Conservation (phyloP, 768 basidiomycete genomes). For the Dentipellis sp. region DNA sequence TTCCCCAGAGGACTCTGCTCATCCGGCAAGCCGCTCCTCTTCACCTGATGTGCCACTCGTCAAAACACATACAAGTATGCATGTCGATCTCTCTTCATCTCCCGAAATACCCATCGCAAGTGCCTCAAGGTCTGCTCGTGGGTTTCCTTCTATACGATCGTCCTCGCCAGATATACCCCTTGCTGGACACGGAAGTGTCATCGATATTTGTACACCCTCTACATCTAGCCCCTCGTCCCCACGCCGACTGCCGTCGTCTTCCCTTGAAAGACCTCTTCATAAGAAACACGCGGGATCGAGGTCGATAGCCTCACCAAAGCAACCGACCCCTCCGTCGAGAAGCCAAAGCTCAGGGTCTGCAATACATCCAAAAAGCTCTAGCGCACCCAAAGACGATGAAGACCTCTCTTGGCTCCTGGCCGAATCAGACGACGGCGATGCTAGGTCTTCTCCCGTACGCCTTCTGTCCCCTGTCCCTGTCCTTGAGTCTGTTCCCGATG, state of each 20-base stretch:
- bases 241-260: neutral
- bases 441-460: neutral
- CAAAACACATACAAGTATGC: neutral
- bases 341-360: neutral
- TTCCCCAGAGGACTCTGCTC: neutral
- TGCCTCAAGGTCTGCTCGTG: neutral
- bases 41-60: neutral
- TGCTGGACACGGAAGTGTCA: conserved; percentile 7
- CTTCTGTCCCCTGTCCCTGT: neutral
- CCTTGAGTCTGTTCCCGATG: neutral
- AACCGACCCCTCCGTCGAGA: neutral
- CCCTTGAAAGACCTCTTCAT: neutral
- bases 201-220: conserved; percentile 12
- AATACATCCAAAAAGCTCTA: neutral
- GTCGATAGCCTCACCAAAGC: neutral
- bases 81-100: neutral
- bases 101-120: neutral
- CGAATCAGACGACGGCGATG: conserved; percentile 9
- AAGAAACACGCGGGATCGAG: neutral
- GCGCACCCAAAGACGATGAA: neutral
- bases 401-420: conserved; percentile 14
- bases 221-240: neutral
- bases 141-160: conserved; percentile 1
- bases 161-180: conserved; percentile 15
- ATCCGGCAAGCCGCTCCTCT: neutral